Base-by-base conservation (phyloP, 2,329 filamentous ascomycete genomes). In the Chrysosporium keratinophilum region DNA sequence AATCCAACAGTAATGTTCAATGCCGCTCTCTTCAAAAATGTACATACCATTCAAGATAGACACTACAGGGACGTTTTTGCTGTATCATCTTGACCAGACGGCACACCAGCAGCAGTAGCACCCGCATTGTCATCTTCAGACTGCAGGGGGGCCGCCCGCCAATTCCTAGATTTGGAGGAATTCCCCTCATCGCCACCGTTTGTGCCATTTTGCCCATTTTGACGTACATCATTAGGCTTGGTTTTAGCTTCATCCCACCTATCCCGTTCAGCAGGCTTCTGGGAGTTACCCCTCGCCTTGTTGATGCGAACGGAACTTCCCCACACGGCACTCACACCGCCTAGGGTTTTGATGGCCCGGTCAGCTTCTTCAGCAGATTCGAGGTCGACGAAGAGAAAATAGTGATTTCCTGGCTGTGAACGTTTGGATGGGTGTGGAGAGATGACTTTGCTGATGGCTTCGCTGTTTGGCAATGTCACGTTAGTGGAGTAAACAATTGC, bases 341-440 rank as follows among this genome's bases (percentile, higher is more conserved):
- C 67, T 42, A 80, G 56, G 1, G 67, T 67, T 6, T 71, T 62
- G 55, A 79, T 71, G 19, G 80, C 81, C 9, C 67, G 66, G 34
- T 74, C 65, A 0, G 79, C 79, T 57, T 83, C 77, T 50, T 80
- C 75, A 0, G 69, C 63, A 5, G 73, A 78, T 46, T 69, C 71
- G 54, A 85, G 76, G 60, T 85, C 81, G n/a, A 85, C 78, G 56
- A 84, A 85, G 60, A 80, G 79, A 65, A 81, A 84, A 67, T 84
- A 78, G 62, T 81, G 75, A 58, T 79, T 76, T 31, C 78, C 79
- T 0, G 73, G 69, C 40, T 72, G 71, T n/a, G 70, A 65, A 23
- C 69, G 71, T 55, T 74, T 83, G 62, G 67, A 79, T 62, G 71
- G 80, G 63, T 74, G 81, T 57, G 76, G 80, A 45, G 75, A 83